phyloP scores from a whole-genome alignment of 768 basidiomycete species.

The Mycena rebaudengoi region DNA sequence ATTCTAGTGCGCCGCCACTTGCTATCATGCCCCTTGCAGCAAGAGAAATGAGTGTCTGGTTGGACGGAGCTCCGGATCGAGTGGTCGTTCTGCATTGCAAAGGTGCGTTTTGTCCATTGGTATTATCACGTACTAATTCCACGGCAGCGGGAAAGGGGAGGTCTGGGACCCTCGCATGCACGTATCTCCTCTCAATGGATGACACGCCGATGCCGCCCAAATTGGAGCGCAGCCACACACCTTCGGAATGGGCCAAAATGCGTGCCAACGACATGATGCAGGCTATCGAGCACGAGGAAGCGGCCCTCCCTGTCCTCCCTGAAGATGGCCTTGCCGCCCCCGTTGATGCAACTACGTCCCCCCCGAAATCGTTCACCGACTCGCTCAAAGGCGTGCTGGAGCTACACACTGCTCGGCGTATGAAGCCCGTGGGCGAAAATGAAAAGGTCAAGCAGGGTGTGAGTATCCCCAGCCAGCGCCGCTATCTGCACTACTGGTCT shows the following conservation, averaged over 20 bases:
- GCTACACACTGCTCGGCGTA: conserved; percentile 74
- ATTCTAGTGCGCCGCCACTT: conserved; percentile 75
- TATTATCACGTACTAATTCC: neutral
- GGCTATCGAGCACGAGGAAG: conserved; percentile 50
- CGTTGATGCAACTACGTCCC: neutral
- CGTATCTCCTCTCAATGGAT: conserved; percentile 75
- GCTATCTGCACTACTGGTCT: conserved; percentile 84
- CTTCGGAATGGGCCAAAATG: conserved; percentile 56
- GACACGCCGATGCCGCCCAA: conserved; percentile 55
- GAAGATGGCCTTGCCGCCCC: no score
- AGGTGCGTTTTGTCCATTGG: conserved; percentile 52
- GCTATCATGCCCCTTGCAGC: conserved; percentile 76
- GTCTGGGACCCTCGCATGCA: conserved; percentile 86
- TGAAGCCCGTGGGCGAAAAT: conserved; percentile 53
- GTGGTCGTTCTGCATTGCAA: conserved; percentile 90
- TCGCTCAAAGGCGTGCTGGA: conserved; percentile 65
- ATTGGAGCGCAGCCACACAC: conserved; percentile 53
- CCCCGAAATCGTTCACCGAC: conserved; percentile 42
- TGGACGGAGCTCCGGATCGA: conserved; percentile 67
- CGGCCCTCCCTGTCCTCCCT: conserved; percentile 1
- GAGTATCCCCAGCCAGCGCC: conserved; percentile 82
- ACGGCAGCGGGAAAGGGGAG: conserved; percentile 80
- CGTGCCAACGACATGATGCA: conserved; percentile 60
- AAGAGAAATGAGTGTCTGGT: conserved; percentile 79
- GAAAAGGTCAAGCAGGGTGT: conserved; percentile 64